phyloP scores from a whole-genome alignment of 2,329 filamentous ascomycete genomes.

The Hypoxylon sp. region DNA sequence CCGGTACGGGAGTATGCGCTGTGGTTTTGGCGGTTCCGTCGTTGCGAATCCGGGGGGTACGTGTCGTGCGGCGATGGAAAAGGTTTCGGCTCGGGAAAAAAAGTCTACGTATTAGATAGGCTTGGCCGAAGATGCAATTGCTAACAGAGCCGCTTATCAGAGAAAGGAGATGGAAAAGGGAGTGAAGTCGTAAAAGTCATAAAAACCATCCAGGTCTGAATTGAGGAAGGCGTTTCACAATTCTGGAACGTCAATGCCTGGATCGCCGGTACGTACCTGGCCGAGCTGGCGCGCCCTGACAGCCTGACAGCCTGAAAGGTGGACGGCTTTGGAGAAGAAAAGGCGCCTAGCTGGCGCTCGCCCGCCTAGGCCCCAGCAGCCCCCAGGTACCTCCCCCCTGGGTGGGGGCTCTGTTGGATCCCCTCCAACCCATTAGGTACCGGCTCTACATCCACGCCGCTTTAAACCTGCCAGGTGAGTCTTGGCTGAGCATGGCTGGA shows the following conservation, averaged over 20 bases:
- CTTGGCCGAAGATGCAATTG: slow-evolving; percentile 8
- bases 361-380: too few species aligned
- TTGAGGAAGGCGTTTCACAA: slow-evolving; percentile 31
- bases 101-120: not conserved
- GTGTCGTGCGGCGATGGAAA: not conserved
- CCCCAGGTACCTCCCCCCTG: too few species aligned
- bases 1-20: slow-evolving; percentile 11
- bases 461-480: too few species aligned
- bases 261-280: slow-evolving; percentile 15
- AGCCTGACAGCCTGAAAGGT: not conserved
- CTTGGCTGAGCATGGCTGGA: too few species aligned
- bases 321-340: slow-evolving; percentile 5
- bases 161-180: slow-evolving; percentile 22
- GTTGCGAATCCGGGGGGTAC: slow-evolving; percentile 17
- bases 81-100: slow-evolving; percentile 1
- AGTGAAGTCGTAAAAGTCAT: slow-evolving; percentile 18
- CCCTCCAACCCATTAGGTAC: too few species aligned
- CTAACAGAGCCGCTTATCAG: slow-evolving; percentile 14
- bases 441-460: too few species aligned
- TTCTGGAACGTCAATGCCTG: slow-evolving; percentile 17
- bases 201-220: slow-evolving; percentile 9
- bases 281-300: too few species aligned
- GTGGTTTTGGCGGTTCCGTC: slow-evolving; percentile 18
- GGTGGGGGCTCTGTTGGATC: too few species aligned
- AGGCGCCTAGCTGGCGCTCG: too few species aligned